Base-by-base conservation (phyloP, 345 rosid species). In the Boechera retrofracta region DNA sequence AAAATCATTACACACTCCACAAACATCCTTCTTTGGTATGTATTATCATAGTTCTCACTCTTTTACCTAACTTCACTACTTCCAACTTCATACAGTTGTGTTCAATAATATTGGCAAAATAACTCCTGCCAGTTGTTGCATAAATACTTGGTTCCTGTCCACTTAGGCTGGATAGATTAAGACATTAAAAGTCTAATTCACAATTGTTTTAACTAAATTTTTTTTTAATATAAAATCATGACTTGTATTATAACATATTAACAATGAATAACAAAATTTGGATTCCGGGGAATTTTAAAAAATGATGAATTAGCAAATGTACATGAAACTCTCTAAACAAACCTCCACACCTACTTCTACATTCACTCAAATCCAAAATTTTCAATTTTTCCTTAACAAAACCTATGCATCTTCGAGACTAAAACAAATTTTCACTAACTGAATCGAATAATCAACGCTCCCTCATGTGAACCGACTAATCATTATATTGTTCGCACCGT, bases 401-500 rank as follows among this genome's bases (percentile, higher is more conserved):
- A 5, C 35, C 35, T 32, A 32, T 32, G 35, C 35, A 32, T 32
- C 5, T 32, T 21, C 21, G 21, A 21, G 21, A 21, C 55, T 29
- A 53, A 59, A 39, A 66, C 11, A 21, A 26, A 16, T 33, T 31
- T n/a, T 11, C 5, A 5, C 44, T 53, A 63, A 51, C 28, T 12
- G 12, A 41, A 63, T 12, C 13, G 10, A 60, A 62, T 13, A 24
- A 39, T 7, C 21, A 57, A 33, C 29, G 36, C 16, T 36, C 51
- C 18, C 38, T 70, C 70, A 61, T 47, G 57, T 79, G 72, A 72
- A 74, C 72, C 51, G 68, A 62, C 38, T 66, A 42, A 74, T 78
- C 79, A 75, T 67, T 16, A 77, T 71, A 60, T 39, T 61, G 36
- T 11, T 69, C 84, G 63, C 0, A 89, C 72, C n/a, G 85, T 73